Conservation (phyloP, 2,329 filamentous ascomycete genomes). For the Colletotrichum phormii region DNA sequence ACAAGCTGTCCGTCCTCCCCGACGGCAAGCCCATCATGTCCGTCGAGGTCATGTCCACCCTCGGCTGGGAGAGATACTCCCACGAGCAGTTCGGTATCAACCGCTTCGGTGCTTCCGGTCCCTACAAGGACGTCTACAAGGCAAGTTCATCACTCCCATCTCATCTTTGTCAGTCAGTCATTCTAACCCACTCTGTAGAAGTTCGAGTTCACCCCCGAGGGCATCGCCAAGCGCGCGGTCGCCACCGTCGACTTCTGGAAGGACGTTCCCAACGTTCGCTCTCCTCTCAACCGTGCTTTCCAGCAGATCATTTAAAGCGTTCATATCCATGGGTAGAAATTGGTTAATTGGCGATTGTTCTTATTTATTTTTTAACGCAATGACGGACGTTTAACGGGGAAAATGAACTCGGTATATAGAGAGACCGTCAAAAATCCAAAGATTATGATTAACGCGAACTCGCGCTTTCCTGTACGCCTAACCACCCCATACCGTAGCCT, state of each 20-base stretch:
- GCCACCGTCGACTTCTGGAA: constrained; percentile 98
- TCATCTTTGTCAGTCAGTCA: not conserved
- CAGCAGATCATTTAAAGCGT: constrained; percentile 86
- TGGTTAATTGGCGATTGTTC: constrained; percentile 35
- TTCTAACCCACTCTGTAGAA: constrained; percentile 72
- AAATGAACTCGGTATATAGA: constrained; percentile 38
- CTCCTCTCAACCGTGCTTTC: constrained; percentile 97
- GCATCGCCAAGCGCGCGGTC: constrained; percentile 92
- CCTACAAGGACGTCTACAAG: constrained; percentile 98
- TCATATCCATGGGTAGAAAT: constrained; percentile 29
- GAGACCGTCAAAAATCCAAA: constrained; percentile 36
- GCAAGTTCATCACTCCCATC: constrained; percentile 56
- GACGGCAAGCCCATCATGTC: constrained; percentile 94
- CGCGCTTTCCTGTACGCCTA: constrained; percentile 23
- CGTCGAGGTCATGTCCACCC: constrained; percentile 95
- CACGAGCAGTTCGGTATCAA: constrained; percentile 99
- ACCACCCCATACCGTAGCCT: constrained; percentile 6
- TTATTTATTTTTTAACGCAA: constrained; percentile 32
- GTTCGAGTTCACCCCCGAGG: constrained; percentile 99
- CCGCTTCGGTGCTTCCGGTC: constrained; percentile 96
- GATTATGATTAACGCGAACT: constrained; percentile 37
- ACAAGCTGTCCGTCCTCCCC: constrained; percentile 91
- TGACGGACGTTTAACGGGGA: constrained; percentile 34
- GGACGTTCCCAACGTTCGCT: constrained; percentile 88
- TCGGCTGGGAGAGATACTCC: constrained; percentile 99